A percentile compares a stretch with the other conserved stretches of the same genome.
Conservation (phyloP, 2,329 filamentous ascomycete genomes). For the Monosporascus ibericus region DNA sequence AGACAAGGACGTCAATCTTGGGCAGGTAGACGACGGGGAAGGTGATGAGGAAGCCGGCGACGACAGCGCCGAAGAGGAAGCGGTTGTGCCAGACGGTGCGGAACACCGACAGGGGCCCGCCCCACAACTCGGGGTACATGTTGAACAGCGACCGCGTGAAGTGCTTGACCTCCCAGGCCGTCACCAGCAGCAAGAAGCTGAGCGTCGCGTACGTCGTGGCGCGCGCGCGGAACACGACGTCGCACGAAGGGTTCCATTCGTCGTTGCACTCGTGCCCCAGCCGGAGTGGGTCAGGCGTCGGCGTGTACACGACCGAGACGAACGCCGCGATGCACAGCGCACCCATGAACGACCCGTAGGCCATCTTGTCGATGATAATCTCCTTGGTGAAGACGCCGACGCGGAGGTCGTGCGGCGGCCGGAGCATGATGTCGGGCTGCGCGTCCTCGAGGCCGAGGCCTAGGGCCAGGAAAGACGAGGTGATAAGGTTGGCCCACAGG, state of each 20-base stretch:
- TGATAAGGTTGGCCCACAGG: conserved; percentile 71
- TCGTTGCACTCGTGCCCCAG: conserved; percentile 57
- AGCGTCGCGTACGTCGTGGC: conserved; percentile 65
- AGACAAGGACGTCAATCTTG: conserved; percentile 57
- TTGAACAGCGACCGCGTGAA: conserved; percentile 64
- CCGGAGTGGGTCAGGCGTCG: conserved; percentile 25
- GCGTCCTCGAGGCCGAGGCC: conserved; percentile 67
- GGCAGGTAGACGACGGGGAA: conserved; percentile 65
- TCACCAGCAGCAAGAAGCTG: conserved; percentile 61
- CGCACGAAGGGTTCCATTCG: conserved; percentile 41
- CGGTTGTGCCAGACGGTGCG: conserved; percentile 62
- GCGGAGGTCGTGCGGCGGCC: conserved; percentile 56
- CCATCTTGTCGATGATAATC: conserved; percentile 60
- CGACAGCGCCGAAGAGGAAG: conserved; percentile 59
- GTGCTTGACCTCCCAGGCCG: conserved; percentile 70
- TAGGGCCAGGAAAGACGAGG: conserved; percentile 64
- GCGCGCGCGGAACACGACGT: conserved; percentile 56
- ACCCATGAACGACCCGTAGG: conserved; percentile 60
- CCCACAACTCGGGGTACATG: conserved; percentile 51
- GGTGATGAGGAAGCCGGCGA: conserved; percentile 52
- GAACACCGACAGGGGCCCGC: conserved; percentile 44
- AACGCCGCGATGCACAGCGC: conserved; percentile 56
- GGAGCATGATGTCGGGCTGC: conserved; percentile 59
- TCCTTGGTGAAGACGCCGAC: conserved; percentile 59
- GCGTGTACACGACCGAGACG: conserved; percentile 48